phyloP scores from a whole-genome alignment of 441 rosid genomes.

The Metrosideros polymorpha region DNA sequence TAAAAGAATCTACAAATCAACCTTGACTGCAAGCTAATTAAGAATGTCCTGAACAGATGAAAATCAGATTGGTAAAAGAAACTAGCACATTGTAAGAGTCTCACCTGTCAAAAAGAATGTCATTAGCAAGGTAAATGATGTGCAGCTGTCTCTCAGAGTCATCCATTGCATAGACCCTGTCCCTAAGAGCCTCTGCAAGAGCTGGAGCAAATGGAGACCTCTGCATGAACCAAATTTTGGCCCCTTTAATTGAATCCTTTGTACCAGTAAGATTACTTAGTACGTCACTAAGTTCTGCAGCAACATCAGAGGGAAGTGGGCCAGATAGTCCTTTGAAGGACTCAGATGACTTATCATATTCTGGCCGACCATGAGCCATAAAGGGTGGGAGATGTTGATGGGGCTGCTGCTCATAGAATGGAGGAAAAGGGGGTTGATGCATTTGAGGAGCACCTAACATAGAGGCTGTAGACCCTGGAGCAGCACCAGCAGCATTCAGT shows the following conservation, averaged over 20 bases:
- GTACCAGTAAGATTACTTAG: conserved; percentile 82
- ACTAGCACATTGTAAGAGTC: not conserved
- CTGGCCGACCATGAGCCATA: conserved; percentile 45
- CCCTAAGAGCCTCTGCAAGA: conserved; percentile 80
- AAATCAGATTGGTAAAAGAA: not conserved
- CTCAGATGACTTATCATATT: conserved; percentile 61
- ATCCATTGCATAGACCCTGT: conserved; percentile 68
- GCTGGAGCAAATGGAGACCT: conserved; percentile 92
- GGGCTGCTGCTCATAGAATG: conserved; percentile 68
- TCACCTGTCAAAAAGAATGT: conserved; percentile 96
- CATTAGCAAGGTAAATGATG: conserved; percentile 85
- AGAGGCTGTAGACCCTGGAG: conserved; percentile 20
- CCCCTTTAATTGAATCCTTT: conserved; percentile 96
- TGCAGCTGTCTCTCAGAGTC: conserved; percentile 95
- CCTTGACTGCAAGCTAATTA: not conserved
- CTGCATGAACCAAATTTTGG: conserved; percentile 98
- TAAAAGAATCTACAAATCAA: not conserved
- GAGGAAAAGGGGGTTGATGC: conserved; percentile 70
- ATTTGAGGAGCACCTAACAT: conserved; percentile 48
- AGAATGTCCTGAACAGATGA: not conserved
- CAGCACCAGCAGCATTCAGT: conserved; percentile 18
- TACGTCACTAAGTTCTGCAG: conserved; percentile 61
- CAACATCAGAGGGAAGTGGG: conserved; percentile 86
- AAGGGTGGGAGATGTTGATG: conserved; percentile 64
- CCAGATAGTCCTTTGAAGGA: conserved; percentile 69